Evolutionary conservation across 1,284 basidiomycete genomes (phyloP).

Genomic region (Gymnopus androsaceus): DNA sequence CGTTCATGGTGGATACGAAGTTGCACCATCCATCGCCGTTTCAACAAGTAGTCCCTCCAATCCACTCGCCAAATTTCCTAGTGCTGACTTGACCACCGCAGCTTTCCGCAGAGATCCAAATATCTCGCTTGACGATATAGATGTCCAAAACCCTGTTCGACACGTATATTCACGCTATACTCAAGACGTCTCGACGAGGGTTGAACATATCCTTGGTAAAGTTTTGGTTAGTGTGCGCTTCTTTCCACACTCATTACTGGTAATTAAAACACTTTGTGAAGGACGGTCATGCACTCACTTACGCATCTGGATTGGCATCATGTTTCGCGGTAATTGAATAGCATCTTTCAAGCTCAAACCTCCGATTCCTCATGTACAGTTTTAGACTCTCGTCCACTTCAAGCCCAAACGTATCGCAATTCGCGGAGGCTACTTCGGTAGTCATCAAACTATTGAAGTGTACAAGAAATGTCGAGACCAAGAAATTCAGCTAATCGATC

Average conservation of each 20-base stretch:
- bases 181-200: slow-evolving; percentile 59
- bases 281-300: slow-evolving; percentile 73
- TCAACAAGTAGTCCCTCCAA: slow-evolving; percentile 56
- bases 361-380: too few species aligned
- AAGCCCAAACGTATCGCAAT: slow-evolving; percentile 83
- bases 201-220: slow-evolving; percentile 67
- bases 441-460: slow-evolving; percentile 66
- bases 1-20: slow-evolving; percentile 43
- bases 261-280: slow-evolving; percentile 28
- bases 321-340: slow-evolving; percentile 68
- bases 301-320: slow-evolving; percentile 74
- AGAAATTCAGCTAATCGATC: slow-evolving; percentile 62
- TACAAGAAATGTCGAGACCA: slow-evolving; percentile 56
- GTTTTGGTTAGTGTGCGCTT: slow-evolving; percentile 51
- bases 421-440: slow-evolving; percentile 79
- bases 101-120: slow-evolving; percentile 49
- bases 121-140: slow-evolving; percentile 35
- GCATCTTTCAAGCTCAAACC: neutral
- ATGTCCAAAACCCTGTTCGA: slow-evolving; percentile 49
- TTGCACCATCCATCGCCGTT: slow-evolving; percentile 67
- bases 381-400: slow-evolving; percentile 66
- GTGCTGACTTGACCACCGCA: slow-evolving; percentile 23
- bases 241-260: neutral
- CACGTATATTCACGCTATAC: slow-evolving; percentile 77
- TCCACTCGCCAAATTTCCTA: neutral